A percentile compares a stretch with the other conserved stretches of the same genome.
Evolutionary conservation across 805 yeast species (phyloP).

Genomic region (Metschnikowia arizonensis): DNA sequence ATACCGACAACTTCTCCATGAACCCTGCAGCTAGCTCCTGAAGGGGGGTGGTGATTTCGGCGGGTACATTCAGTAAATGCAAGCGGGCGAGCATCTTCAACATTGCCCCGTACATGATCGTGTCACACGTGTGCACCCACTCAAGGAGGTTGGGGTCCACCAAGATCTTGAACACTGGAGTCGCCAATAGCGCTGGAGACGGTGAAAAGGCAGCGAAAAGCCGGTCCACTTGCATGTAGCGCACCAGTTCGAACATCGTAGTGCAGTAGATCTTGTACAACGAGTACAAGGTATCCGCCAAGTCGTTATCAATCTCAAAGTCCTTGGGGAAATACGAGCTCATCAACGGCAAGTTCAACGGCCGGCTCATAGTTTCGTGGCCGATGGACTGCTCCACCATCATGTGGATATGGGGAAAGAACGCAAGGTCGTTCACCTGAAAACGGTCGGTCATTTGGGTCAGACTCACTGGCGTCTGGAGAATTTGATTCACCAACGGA

Average conservation of each 20-base stretch:
- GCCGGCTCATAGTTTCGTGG: slow-evolving; percentile 13
- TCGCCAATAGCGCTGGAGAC: slow-evolving; percentile 53
- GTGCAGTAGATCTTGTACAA: slow-evolving; percentile 63
- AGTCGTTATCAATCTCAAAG: slow-evolving; percentile 44
- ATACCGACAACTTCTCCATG: slow-evolving; percentile 42
- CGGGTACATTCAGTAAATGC: slow-evolving; percentile 49
- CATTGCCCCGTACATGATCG: slow-evolving; percentile 51
- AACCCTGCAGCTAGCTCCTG: slow-evolving; percentile 49
- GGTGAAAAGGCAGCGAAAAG: slow-evolving; percentile 50
- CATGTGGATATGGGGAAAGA: slow-evolving; percentile 29
- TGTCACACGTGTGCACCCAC: slow-evolving; percentile 71
- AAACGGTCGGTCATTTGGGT: slow-evolving; percentile 17
- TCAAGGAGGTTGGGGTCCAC: slow-evolving; percentile 43
- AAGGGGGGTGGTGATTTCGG: slow-evolving; percentile 50
- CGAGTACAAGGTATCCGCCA: slow-evolving; percentile 57
- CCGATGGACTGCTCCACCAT: slow-evolving; percentile 19
- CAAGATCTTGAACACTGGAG: slow-evolving; percentile 59
- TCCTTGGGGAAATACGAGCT: slow-evolving; percentile 42
- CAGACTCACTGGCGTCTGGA: slow-evolving; percentile 20
- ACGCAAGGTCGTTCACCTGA: slow-evolving; percentile 22
- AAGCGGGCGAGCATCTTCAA: slow-evolving; percentile 60
- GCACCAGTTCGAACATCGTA: slow-evolving; percentile 57
- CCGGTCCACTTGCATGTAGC: slow-evolving; percentile 63
- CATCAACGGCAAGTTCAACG: slow-evolving; percentile 34
- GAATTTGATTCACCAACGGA: slow-evolving; percentile 6